Percentiles rank a stretch among this genome's conserved stretches.
Conservation (phyloP, 106 monocot species). For the Allium sativum region DNA sequence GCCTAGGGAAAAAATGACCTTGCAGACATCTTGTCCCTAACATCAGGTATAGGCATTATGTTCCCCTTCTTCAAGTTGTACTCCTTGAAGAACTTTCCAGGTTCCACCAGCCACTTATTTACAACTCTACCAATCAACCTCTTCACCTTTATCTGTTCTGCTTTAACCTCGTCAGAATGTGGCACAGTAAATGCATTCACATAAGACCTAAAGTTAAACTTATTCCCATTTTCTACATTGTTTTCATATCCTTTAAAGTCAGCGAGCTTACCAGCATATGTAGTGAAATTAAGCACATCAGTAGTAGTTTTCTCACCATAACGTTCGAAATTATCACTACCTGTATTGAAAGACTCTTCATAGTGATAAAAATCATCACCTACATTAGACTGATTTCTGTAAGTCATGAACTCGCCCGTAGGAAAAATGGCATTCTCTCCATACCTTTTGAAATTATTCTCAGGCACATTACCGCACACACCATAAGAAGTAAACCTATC, state of each 20-base stretch:
- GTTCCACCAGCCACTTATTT: constrained; percentile 60
- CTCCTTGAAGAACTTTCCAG: constrained; percentile 92
- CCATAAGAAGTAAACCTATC: constrained; percentile 46
- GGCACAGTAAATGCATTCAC: constrained; percentile 10
- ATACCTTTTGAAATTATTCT: constrained; percentile 61
- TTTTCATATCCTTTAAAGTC: constrained; percentile 55
- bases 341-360: constrained; percentile 59
- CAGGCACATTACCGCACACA: constrained; percentile 62
- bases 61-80: constrained; percentile 29
- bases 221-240: constrained; percentile 13
- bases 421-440: constrained; percentile 35
- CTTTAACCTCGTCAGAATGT: constrained; percentile 11
- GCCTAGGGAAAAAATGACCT: constrained; percentile 60
- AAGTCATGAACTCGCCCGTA: constrained; percentile 33
- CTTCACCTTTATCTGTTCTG: not conserved
- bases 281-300: constrained; percentile 48
- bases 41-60: constrained; percentile 74
- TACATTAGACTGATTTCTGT: constrained; percentile 71
- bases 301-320: constrained; percentile 43
- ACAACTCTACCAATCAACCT: not conserved
- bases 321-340: constrained; percentile 53
- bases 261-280: constrained; percentile 35
- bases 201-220: not conserved
- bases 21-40: constrained; percentile 55
- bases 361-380: constrained; percentile 85